Base-by-base conservation (phyloP, 768 basidiomycete species). In the Amanita exitialis region DNA sequence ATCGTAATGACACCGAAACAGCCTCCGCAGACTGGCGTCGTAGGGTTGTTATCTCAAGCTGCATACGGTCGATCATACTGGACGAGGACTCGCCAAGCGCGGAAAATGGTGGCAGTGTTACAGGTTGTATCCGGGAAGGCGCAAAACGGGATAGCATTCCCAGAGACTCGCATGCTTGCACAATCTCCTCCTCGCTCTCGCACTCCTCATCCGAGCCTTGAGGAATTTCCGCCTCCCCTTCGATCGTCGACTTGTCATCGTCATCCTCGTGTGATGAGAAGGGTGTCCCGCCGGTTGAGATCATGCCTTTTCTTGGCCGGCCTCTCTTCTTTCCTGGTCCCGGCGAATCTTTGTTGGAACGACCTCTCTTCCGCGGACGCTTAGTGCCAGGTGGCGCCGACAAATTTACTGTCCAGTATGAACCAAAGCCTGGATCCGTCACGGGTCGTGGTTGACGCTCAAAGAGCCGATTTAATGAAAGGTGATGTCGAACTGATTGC, bases 341-440 rank as follows among this genome's bases (percentile, higher is more conserved):
- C 9, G 44, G 44, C 27, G 53, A 58, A 16, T 72, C 70, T 60
- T 82, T 80, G 52, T 73, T 77, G 7, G 77, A 66, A 16, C 83
- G 74, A 21, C 86, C 86, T 51, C 88, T 78, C 62, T 90, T 90
- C 18, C 88, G 78, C 38, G 88, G 88, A 52, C 88, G 79, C 66
- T 90, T 90, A 1, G 87, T 90, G 18, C 88, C 88, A 2, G 87
- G 87, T 10, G 87, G 86, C n/a, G 88, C 88, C 44, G 77, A 64
- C 18, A 90, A 72, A 64, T 90, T 90, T n/a, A 90, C 88, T 32
- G 87, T 89, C 88, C 88, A 90, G 61, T 90, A 90, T 9, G 87
- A 90, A 18, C 88, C 88, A 62, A 89, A 88, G 13, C 88, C 88
- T 10, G 88, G 88, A 62, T 90, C 87, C 27, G 86, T 86, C 8